Conservation (phyloP, 2,329 filamentous ascomycete genomes). For the Cytospora piceicola region DNA sequence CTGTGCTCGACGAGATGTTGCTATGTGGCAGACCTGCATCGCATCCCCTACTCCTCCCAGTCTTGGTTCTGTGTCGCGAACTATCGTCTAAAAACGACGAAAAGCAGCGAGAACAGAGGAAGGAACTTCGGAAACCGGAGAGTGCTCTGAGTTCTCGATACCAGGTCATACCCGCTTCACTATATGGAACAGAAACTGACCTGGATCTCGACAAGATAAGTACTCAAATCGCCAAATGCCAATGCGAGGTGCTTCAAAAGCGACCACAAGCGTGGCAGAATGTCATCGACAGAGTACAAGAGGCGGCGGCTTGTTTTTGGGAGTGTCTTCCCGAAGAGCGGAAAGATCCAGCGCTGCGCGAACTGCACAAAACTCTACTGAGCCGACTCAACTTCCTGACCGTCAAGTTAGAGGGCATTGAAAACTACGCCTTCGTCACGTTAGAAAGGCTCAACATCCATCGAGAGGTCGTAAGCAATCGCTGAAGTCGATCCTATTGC, state of each 20-base stretch:
- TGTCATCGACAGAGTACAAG: constrained; percentile 34
- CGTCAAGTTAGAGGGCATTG: constrained; percentile 42
- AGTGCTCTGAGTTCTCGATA: constrained; percentile 37
- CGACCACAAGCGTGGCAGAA: constrained; percentile 39
- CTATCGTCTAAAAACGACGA: constrained; percentile 37
- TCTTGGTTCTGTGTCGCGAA: constrained; percentile 38
- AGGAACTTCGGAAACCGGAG: constrained; percentile 39
- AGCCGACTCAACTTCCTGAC: constrained; percentile 39
- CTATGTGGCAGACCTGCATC: constrained; percentile 35
- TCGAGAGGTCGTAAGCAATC: constrained; percentile 38
- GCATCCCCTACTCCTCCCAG: constrained; percentile 41
- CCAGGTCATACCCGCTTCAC: constrained; percentile 31
- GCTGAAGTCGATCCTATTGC: too few species aligned
- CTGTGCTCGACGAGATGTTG: constrained; percentile 36
- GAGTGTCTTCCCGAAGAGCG: constrained; percentile 12
- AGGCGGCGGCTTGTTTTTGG: constrained; percentile 33
- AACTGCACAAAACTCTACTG: constrained; percentile 37
- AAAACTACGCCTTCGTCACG: constrained; percentile 42
- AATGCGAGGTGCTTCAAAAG: constrained; percentile 41
- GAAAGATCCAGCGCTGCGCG: constrained; percentile 27
- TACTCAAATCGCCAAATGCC: constrained; percentile 38
- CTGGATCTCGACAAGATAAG: constrained; percentile 39
- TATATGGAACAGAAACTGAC: constrained; percentile 32
- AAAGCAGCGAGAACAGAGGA: constrained; percentile 37
- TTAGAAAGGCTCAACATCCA: constrained; percentile 41